Percentiles rank a stretch among this genome's conserved stretches.
Conservation (phyloP, 345 rosid genomes). For the Clarkia xantiana region DNA sequence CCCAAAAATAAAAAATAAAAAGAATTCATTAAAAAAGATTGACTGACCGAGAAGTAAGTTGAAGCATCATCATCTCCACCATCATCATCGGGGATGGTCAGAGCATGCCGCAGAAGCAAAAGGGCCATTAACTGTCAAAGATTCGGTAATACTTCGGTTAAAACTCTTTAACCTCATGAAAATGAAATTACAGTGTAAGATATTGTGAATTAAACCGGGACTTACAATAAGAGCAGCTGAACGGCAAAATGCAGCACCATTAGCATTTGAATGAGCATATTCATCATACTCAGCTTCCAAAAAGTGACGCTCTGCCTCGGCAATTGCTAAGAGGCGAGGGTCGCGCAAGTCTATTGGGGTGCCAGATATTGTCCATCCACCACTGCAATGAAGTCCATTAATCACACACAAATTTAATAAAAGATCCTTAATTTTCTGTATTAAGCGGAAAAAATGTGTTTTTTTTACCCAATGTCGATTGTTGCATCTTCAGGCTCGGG, state of each 20-base stretch:
- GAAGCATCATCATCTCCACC: conserved; percentile 54
- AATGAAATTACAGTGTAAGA: neutral
- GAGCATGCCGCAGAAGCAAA: conserved; percentile 61
- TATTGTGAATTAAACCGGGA: neutral
- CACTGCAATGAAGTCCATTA: conserved; percentile 24
- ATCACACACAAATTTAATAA: neutral
- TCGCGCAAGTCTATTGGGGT: conserved; percentile 62
- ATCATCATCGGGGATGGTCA: conserved; percentile 50
- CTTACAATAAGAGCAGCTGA: conserved; percentile 76
- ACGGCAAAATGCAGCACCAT: conserved; percentile 86
- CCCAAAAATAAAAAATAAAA: neutral
- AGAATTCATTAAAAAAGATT: neutral
- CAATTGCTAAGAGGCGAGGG: conserved; percentile 74
- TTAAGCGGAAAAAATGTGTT: neutral
- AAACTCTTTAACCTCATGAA: neutral
- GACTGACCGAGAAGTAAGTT: conserved; percentile 64
- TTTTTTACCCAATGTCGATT: conserved; percentile 73
- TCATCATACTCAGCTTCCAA: conserved; percentile 80
- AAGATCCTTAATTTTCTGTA: neutral
- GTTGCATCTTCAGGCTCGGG: conserved; percentile 47
- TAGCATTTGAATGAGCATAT: conserved; percentile 62
- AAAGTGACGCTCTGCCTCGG: conserved; percentile 85
- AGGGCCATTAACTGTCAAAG: conserved; percentile 64
- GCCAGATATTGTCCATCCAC: conserved; percentile 90
- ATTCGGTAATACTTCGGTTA: too few relatives aligned